Evolutionary conservation across 495 filamentous ascomycete species (phyloP).

Genomic region (Hypoxylon trugodes): DNA sequence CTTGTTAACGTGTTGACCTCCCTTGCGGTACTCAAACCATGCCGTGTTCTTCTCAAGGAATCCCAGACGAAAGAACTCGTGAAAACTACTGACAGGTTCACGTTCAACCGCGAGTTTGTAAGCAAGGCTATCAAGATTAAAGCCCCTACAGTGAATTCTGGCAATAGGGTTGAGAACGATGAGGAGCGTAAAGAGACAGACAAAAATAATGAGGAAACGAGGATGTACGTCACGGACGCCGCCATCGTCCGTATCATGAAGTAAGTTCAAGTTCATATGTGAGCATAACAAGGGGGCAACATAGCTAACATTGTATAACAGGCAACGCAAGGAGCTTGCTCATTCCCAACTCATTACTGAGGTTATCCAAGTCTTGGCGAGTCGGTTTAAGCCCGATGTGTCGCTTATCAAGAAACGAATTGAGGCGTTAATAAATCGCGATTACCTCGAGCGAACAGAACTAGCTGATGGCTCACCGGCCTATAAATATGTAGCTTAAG

Average conservation of each 20-base stretch:
- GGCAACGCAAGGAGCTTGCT: slow-evolving; percentile 84
- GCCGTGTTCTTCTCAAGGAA: slow-evolving; percentile 80
- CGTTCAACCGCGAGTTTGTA: slow-evolving; percentile 83
- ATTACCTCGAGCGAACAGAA: slow-evolving; percentile 91
- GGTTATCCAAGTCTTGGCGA: slow-evolving; percentile 78
- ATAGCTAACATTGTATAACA: slow-evolving; percentile 46
- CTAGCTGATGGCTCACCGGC: slow-evolving; percentile 40
- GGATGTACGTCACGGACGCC: slow-evolving; percentile 82
- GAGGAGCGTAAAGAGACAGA: slow-evolving; percentile 88
- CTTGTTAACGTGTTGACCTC: slow-evolving; percentile 84
- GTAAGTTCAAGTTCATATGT: slow-evolving; percentile 64
- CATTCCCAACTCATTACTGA: slow-evolving; percentile 87
- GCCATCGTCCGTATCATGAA: slow-evolving; percentile 96
- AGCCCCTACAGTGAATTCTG: slow-evolving; percentile 68
- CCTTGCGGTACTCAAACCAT: slow-evolving; percentile 85
- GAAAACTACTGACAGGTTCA: slow-evolving; percentile 81
- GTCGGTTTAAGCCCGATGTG: slow-evolving; percentile 88
- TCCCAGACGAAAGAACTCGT: slow-evolving; percentile 80
- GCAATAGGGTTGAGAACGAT: slow-evolving; percentile 86
- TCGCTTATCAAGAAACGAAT: slow-evolving; percentile 93
- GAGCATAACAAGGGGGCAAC: background rate
- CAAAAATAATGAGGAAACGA: slow-evolving; percentile 82
- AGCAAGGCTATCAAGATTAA: slow-evolving; percentile 88
- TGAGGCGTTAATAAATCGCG: slow-evolving; percentile 88
- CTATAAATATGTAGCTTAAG: slow-evolving; percentile 43